A percentile compares a stretch with the other conserved stretches of the same genome.
Evolutionary conservation across 208 protist species (phyloP).

Genomic region (Borovskyia barvae): DNA sequence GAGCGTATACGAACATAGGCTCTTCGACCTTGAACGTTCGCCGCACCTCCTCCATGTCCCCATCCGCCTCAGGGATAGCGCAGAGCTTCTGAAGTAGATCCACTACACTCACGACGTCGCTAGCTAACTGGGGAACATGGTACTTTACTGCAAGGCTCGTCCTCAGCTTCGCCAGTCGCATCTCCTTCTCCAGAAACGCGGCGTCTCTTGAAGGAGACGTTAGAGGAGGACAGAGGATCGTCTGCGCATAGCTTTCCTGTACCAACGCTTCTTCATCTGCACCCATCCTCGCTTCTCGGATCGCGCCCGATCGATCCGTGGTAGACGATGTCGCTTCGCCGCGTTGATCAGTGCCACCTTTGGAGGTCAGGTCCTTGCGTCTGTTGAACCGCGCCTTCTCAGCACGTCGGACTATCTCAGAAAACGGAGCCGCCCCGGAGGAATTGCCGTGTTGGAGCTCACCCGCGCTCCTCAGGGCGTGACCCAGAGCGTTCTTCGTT

Average conservation of each 20-base stretch:
- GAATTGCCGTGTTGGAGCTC: constrained; percentile 4
- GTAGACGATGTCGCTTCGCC: neutral
- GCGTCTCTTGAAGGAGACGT: neutral
- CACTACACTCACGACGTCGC: constrained; percentile 13
- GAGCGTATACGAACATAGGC: constrained; percentile 29
- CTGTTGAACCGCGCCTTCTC: neutral
- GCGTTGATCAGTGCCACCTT: neutral
- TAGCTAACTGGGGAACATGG: constrained; percentile 23
- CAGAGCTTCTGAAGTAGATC: constrained; percentile 23
- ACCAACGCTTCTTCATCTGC: too few species aligned
- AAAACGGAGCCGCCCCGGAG: neutral
- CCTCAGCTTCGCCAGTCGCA: constrained; percentile 9
- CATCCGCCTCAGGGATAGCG: constrained; percentile 21
- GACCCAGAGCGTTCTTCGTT: neutral
- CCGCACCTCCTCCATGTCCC: constrained; percentile 11
- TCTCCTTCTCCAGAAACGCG: neutral
- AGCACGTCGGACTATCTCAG: neutral
- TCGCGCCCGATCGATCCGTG: too few species aligned
- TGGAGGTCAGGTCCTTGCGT: neutral
- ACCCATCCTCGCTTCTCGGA: too few species aligned
- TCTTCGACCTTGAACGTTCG: constrained; percentile 25
- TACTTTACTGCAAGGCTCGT: constrained; percentile 22
- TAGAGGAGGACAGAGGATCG: neutral
- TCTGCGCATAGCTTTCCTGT: constrained; percentile 6
- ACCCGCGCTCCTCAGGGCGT: neutral